These are phyloP conservation scores for Ophiostoma fasciatum DNA, from an alignment of 2,329 filamentous ascomycete genomes.

Conservation along the genomic window DNA sequence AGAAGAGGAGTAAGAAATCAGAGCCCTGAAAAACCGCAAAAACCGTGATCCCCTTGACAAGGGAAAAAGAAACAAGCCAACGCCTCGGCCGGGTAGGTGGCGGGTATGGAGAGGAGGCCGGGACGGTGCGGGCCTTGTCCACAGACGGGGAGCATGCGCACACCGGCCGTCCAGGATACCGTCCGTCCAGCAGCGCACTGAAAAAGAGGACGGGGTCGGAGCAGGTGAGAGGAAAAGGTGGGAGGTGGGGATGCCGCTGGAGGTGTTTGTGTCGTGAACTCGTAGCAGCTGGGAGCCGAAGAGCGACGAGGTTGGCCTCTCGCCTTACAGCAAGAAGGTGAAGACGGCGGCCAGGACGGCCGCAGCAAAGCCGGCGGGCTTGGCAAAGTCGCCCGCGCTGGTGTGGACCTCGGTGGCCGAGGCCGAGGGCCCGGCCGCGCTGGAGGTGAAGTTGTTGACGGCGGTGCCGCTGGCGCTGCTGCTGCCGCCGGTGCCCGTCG, in stretches of 20 bases:
- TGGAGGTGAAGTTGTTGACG: not conserved
- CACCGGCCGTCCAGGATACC: too few relatives aligned
- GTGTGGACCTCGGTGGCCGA: slow-evolving; percentile 14
- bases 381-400: slow-evolving; percentile 17
- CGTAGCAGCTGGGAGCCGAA: slow-evolving; percentile 8
- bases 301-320: too few relatives aligned
- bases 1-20: not conserved
- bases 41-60: slow-evolving; percentile 1
- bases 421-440: slow-evolving; percentile 4
- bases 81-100: slow-evolving; percentile 6
- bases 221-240: not conserved
- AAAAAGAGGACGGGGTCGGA: not conserved
- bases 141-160: too few relatives aligned
- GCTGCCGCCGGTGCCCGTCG: slow-evolving; percentile 11
- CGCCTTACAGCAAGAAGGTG: slow-evolving; percentile 11
- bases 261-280: slow-evolving; percentile 11
- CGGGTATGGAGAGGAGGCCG: too few relatives aligned
- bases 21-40: not conserved
- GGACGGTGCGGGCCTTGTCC: too few relatives aligned
- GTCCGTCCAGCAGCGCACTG: too few relatives aligned
- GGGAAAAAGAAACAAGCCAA: slow-evolving; percentile 3
- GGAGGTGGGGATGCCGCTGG: not conserved
- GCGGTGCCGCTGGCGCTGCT: not conserved
- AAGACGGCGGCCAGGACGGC: slow-evolving; percentile 19
- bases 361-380: slow-evolving; percentile 18